Percentiles rank a stretch among this genome's conserved stretches.
These are phyloP conservation scores for Epichloe sylvatica DNA, from an alignment of 2,329 filamentous ascomycete genomes.

Conservation along the genomic window DNA sequence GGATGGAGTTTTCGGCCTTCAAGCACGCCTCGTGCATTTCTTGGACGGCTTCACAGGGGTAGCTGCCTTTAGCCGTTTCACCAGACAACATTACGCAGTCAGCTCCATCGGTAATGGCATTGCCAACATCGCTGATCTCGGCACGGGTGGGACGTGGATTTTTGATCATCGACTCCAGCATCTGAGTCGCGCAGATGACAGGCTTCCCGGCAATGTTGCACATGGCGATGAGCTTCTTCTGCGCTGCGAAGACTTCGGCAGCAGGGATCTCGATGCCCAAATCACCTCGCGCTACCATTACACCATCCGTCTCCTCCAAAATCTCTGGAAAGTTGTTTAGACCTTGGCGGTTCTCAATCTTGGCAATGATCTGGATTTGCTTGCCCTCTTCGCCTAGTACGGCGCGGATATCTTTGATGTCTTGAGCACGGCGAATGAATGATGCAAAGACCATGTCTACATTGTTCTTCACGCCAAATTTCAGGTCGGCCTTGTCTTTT, in stretches of 20 bases:
- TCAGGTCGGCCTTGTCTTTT: slow-evolving; percentile 91
- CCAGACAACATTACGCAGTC: slow-evolving; percentile 99
- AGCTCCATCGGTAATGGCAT: slow-evolving; percentile 91
- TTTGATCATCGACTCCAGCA: slow-evolving; percentile 99
- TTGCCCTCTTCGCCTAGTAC: slow-evolving; percentile 84
- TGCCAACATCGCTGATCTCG: slow-evolving; percentile 96
- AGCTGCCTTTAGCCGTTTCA: slow-evolving; percentile 95
- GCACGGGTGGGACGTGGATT: slow-evolving; percentile 96
- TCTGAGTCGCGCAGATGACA: slow-evolving; percentile 97
- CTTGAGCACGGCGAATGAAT: slow-evolving; percentile 88
- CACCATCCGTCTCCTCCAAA: slow-evolving; percentile 87
- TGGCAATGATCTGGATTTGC: slow-evolving; percentile 98
- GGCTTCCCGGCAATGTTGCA: slow-evolving; percentile 99
- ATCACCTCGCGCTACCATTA: slow-evolving; percentile 99
- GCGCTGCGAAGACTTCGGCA: slow-evolving; percentile 94
- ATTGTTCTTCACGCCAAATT: slow-evolving; percentile 94
- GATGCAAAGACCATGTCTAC: slow-evolving; percentile 99
- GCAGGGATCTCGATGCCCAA: slow-evolving; percentile 93
- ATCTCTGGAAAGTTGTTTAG: slow-evolving; percentile 99
- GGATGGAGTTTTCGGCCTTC: slow-evolving; percentile 92
- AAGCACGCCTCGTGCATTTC: slow-evolving; percentile 99
- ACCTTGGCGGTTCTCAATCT: slow-evolving; percentile 99
- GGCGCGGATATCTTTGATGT: slow-evolving; percentile 83
- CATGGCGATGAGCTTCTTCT: slow-evolving; percentile 99
- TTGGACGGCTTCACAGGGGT: slow-evolving; percentile 78